Evolutionary conservation across 2,329 filamentous ascomycete genomes (phyloP).

Genomic region (Colletotrichum musae): DNA sequence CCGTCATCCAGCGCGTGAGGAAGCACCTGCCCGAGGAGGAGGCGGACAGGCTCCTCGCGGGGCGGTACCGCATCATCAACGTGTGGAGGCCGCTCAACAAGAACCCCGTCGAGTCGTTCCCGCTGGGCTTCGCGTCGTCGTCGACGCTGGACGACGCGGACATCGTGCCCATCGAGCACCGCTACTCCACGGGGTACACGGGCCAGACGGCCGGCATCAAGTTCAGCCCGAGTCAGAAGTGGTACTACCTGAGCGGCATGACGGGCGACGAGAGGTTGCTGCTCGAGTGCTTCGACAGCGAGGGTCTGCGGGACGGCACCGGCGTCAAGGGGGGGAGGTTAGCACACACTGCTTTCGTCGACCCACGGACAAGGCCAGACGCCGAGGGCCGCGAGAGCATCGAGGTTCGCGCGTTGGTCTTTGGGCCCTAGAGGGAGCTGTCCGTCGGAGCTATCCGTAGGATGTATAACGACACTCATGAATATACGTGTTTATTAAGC

Average conservation of each 20-base stretch:
- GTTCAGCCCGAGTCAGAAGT: conserved; percentile 74
- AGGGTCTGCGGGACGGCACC: conserved; percentile 64
- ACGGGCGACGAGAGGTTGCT: conserved; percentile 79
- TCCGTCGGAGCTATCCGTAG: background rate
- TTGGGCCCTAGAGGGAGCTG: conserved; percentile 67
- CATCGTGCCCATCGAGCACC: conserved; percentile 79
- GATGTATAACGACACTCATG: conserved; percentile 19
- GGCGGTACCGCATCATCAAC: conserved; percentile 87
- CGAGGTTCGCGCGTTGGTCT: conserved; percentile 88
- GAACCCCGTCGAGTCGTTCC: conserved; percentile 74
- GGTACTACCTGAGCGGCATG: conserved; percentile 88
- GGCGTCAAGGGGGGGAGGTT: conserved; percentile 68
- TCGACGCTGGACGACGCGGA: conserved; percentile 73
- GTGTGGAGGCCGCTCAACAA: conserved; percentile 81
- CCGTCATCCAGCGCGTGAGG: conserved; percentile 76
- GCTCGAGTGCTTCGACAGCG: conserved; percentile 84
- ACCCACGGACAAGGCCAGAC: conserved; percentile 78
- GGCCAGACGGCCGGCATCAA: conserved; percentile 83
- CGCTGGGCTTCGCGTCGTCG: conserved; percentile 79
- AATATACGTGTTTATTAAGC: conserved; percentile 33
- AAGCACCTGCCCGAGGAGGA: conserved; percentile 72
- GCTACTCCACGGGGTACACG: conserved; percentile 76
- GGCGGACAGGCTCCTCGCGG: conserved; percentile 74
- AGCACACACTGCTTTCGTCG: conserved; percentile 85
- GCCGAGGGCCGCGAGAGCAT: conserved; percentile 87